These are phyloP conservation scores for Fusarium sp. DNA, from an alignment of 2,329 filamentous ascomycete species.

Conservation along the genomic window DNA sequence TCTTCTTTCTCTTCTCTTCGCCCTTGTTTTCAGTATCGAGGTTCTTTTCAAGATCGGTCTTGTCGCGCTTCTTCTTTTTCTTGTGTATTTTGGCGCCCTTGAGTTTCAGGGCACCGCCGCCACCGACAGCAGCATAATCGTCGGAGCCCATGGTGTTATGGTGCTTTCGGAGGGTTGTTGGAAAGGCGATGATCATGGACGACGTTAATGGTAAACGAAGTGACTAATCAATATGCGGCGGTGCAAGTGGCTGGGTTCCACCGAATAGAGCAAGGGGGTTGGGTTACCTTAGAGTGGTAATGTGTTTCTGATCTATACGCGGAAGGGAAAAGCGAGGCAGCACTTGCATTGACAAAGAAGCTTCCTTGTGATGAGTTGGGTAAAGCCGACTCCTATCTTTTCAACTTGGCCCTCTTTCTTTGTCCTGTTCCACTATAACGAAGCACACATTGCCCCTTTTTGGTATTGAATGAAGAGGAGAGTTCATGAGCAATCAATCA, in stretches of 20 bases:
- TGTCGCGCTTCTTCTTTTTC: slow-evolving; percentile 68
- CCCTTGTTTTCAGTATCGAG: slow-evolving; percentile 46
- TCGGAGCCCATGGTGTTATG: slow-evolving; percentile 68
- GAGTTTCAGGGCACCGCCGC: slow-evolving; percentile 81
- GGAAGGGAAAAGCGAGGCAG: slow-evolving; percentile 15
- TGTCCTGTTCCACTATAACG: slow-evolving; percentile 21
- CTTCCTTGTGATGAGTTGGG: slow-evolving; percentile 26
- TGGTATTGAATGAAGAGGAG: slow-evolving; percentile 28
- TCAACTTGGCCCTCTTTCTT: slow-evolving; percentile 21
- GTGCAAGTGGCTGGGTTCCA: background rate
- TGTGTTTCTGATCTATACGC: slow-evolving; percentile 20
- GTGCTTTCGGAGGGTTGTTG: slow-evolving; percentile 2
- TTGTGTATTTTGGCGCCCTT: slow-evolving; percentile 77
- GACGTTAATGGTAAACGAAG: background rate
- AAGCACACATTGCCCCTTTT: slow-evolving; percentile 24
- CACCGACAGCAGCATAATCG: slow-evolving; percentile 73
- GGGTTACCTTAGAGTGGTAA: background rate
- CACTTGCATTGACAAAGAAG: slow-evolving; percentile 20
- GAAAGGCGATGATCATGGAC: background rate
- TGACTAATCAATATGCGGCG: slow-evolving; percentile 21
- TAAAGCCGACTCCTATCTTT: slow-evolving; percentile 31
- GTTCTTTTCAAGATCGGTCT: slow-evolving; percentile 57
- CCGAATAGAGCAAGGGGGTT: slow-evolving; percentile 6
- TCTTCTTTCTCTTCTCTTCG: slow-evolving; percentile 23
- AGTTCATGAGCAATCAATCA: slow-evolving; percentile 19